Base-by-base conservation (phyloP, 345 rosid species). In the Gossypium thurberi region DNA sequence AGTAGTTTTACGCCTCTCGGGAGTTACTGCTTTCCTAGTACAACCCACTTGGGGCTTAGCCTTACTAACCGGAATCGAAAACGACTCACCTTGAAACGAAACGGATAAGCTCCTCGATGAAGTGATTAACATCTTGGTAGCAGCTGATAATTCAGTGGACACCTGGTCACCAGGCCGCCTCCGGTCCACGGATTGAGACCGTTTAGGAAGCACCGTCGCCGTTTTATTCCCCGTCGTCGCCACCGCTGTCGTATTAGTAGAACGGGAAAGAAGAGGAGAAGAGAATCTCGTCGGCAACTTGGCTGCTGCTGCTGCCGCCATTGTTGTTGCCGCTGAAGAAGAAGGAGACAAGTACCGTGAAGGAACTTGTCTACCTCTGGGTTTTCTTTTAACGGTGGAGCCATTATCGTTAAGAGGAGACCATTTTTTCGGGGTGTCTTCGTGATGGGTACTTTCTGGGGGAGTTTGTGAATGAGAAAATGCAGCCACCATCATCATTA, bases 301-400 rank as follows among this genome's bases (percentile, higher is more conserved):
- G 9, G 81, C 33, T 6, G 87, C 75, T 26, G 80, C 78, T 2
- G 85, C 40, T 0, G 40, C 40, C 40, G 40, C 40, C 40, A 33
- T 33, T 33, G 40, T 33, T 33, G 40, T 33, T 33, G 87, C 75
- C 37, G 80, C 78, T 2, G 85, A 73, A 1, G 92, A 75, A 42
- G 97, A 90, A 78, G 97, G 90, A 42, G 98, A 92, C 77, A 94
- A 78, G 81, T 94, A 92, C 69, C 98, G 86, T 17, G 95, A 92
- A 42, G 96, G 85, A 48, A 95, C 96, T 44, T 82, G 87, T 81
- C 88, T 83, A 28, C 94, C 94, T 84, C 92, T 86, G 74, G 90
- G 96, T 82, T 85, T 87, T 79, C 87, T 78, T 23, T 73, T 48
- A 26, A 52, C 21, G 51, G 26, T 40, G 6, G 66, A 75, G 69